Evolutionary conservation across 768 basidiomycete species (phyloP).

Genomic region (Hericium alpestre): DNA sequence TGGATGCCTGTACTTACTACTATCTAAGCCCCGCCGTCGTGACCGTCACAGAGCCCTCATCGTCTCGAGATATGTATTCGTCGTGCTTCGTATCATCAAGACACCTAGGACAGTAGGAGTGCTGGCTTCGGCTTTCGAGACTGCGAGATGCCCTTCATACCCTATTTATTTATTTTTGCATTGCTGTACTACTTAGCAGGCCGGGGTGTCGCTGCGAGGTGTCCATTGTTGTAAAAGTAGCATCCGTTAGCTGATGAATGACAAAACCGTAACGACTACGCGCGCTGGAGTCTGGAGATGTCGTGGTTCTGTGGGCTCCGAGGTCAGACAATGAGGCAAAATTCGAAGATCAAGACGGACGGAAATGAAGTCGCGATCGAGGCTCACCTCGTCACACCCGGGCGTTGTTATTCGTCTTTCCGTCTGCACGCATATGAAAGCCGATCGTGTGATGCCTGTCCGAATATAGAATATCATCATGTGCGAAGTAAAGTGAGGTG

Average conservation of each 20-base stretch:
- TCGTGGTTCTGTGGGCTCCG: too few relatives aligned
- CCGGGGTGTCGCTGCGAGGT: not conserved
- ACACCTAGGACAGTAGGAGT: constrained; percentile 6
- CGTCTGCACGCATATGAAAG: too few relatives aligned
- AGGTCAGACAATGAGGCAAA: too few relatives aligned
- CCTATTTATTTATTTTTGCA: not conserved
- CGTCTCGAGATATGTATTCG: not conserved
- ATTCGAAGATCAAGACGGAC: too few relatives aligned
- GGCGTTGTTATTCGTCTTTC: too few relatives aligned
- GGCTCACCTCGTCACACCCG: too few relatives aligned
- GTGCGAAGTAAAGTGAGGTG: too few relatives aligned
- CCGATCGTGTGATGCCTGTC: too few relatives aligned
- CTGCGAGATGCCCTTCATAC: not conserved
- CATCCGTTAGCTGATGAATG: not conserved
- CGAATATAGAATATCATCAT: too few relatives aligned
- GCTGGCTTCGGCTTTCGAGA: not conserved
- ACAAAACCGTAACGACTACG: not conserved
- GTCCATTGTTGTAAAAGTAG: not conserved
- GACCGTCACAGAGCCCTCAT: not conserved
- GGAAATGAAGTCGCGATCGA: too few relatives aligned
- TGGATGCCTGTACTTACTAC: constrained; percentile 11
- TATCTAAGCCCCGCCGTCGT: not conserved
- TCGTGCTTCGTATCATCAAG: constrained; percentile 4
- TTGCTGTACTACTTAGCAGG: not conserved
- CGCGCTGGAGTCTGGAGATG: too few relatives aligned